Percentiles rank a stretch among this genome's conserved stretches.
Evolutionary conservation across 2,329 filamentous ascomycete species (phyloP).

Genomic region (Aspergillus brasiliensis): DNA sequence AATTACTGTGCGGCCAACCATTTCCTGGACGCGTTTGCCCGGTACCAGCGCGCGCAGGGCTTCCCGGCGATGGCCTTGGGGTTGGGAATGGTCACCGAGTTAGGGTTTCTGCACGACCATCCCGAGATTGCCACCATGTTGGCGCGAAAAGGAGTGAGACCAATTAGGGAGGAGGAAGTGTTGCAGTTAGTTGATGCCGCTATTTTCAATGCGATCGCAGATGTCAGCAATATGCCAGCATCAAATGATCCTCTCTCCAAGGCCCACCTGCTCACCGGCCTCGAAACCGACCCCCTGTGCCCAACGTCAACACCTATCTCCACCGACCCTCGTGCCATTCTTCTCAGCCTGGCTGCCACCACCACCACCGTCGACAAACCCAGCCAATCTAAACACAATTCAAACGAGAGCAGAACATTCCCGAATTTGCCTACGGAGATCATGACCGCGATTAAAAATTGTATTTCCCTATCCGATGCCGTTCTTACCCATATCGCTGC

Average conservation of each 20-base stretch:
- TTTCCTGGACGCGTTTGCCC: neutral
- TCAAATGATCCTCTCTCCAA: neutral
- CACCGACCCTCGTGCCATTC: conserved; percentile 6
- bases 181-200: conserved; percentile 12
- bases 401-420: too few species aligned
- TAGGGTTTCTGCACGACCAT: neutral
- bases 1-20: conserved; percentile 6
- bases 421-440: neutral
- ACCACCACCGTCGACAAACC: neutral
- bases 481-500: neutral
- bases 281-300: conserved; percentile 4
- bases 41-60: conserved; percentile 1
- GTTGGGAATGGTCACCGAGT: neutral
- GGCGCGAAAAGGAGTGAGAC: conserved; percentile 3
- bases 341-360: neutral
- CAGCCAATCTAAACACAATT: too few species aligned
- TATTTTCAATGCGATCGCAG: neutral
- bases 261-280: conserved; percentile 7
- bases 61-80: neutral
- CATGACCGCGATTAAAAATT: neutral
- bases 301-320: neutral
- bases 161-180: conserved; percentile 7
- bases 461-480: too few species aligned
- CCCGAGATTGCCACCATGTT: conserved; percentile 12
- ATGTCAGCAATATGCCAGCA: neutral